Evolutionary conservation across 768 basidiomycete species (phyloP).

Genomic region (Lepiota venenata): DNA sequence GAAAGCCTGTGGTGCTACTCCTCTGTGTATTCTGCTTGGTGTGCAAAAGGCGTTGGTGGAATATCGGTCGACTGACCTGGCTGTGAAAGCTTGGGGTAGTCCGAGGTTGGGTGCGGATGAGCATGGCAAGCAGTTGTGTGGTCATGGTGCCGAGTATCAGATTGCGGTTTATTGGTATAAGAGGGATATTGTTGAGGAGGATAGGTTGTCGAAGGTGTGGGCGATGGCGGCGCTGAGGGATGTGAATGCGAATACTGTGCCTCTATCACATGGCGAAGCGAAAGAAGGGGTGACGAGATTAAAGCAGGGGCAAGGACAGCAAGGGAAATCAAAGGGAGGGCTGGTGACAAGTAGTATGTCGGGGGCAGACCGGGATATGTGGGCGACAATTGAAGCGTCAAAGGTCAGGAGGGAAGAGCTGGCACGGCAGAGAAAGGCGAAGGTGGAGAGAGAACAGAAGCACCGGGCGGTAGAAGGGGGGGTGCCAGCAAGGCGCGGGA

Average conservation of each 20-base stretch:
- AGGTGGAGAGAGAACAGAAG: conserved; percentile 45
- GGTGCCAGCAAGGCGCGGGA: not conserved
- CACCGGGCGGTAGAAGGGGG: conserved; percentile 46
- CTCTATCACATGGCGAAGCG: too few relatives aligned
- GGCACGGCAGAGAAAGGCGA: conserved; percentile 20
- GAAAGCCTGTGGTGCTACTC: conserved; percentile 30
- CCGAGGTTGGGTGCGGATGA: conserved; percentile 34
- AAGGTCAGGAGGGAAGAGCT: too few relatives aligned
- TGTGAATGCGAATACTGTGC: conserved; percentile 27
- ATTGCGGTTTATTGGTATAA: conserved; percentile 26
- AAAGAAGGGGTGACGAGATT: too few relatives aligned
- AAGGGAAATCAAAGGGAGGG: too few relatives aligned
- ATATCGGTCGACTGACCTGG: conserved; percentile 41
- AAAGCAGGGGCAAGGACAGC: too few relatives aligned
- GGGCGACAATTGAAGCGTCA: too few relatives aligned
- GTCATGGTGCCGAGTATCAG: not conserved
- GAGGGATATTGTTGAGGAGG: conserved; percentile 46
- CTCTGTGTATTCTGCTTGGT: conserved; percentile 41
- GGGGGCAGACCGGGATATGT: too few relatives aligned
- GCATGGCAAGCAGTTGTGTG: not conserved
- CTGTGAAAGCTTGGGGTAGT: conserved; percentile 47
- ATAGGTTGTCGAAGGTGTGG: conserved; percentile 42
- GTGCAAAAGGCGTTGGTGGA: conserved; percentile 46
- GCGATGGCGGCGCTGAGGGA: conserved; percentile 39
- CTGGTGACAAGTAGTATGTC: too few relatives aligned